phyloP scores from a whole-genome alignment of 2,329 filamentous ascomycete species.

The Sarocladium oryzae region DNA sequence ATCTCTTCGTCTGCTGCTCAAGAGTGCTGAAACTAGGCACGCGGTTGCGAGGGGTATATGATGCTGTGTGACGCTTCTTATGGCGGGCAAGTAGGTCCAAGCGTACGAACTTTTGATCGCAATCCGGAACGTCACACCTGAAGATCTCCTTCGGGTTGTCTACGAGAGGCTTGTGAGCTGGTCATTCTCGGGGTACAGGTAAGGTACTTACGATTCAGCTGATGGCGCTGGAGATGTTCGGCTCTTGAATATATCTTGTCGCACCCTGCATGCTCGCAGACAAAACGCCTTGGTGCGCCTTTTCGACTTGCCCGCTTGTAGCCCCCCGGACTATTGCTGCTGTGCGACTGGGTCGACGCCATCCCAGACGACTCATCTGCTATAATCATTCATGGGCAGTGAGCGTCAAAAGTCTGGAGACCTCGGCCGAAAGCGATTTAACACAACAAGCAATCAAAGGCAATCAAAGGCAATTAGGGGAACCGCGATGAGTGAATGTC shows the following conservation, averaged over 20 bases:
- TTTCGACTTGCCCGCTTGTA: constrained; percentile 48
- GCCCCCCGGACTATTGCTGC: constrained; percentile 14
- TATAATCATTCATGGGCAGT: not conserved
- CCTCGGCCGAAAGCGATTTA: not conserved
- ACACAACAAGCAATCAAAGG: too few species aligned
- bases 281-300: constrained; percentile 45
- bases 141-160: constrained; percentile 78
- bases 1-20: constrained; percentile 1
- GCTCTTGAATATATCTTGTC: constrained; percentile 75
- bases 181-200: not conserved
- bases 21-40: constrained; percentile 39
- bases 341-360: constrained; percentile 16
- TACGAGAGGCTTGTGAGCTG: constrained; percentile 25
- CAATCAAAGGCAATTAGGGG: too few species aligned
- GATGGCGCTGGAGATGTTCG: constrained; percentile 75
- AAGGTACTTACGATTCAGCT: constrained; percentile 65
- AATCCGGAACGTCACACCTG: constrained; percentile 67
- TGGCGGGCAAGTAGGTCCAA: constrained; percentile 68
- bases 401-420: not conserved
- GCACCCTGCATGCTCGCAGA: constrained; percentile 64
- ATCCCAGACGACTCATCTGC: constrained; percentile 12
- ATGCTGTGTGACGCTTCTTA: constrained; percentile 56
- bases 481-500: too few species aligned
- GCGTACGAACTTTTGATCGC: constrained; percentile 70
- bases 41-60: constrained; percentile 44